These are phyloP conservation scores for Fusarium devonianum DNA, from an alignment of 2,329 filamentous ascomycete genomes.

Conservation along the genomic window DNA sequence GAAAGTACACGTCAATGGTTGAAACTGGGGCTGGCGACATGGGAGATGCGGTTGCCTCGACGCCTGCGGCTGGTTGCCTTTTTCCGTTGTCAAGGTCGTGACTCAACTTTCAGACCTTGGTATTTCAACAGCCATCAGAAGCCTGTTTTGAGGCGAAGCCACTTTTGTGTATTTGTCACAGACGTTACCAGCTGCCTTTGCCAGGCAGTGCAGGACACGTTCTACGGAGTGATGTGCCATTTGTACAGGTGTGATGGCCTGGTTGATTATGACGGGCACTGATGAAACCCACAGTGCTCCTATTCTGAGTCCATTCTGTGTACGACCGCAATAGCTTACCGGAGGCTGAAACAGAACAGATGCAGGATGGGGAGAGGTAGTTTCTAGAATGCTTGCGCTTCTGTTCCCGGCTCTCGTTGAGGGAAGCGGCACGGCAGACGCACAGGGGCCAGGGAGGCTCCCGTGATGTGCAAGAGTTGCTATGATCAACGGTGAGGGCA, in stretches of 20 bases:
- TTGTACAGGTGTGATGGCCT: too few relatives aligned
- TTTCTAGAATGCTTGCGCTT: slow-evolving; percentile 37
- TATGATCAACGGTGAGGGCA: slow-evolving; percentile 8
- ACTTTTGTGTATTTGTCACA: too few relatives aligned
- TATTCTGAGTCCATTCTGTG: too few relatives aligned
- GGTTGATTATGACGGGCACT: too few relatives aligned
- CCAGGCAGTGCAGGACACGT: slow-evolving; percentile 5
- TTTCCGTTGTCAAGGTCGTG: slow-evolving; percentile 2
- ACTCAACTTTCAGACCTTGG: too few relatives aligned
- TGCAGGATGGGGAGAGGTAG: slow-evolving; percentile 34
- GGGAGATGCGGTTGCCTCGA: slow-evolving; percentile 8
- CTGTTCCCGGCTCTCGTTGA: slow-evolving; percentile 4
- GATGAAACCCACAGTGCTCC: too few relatives aligned
- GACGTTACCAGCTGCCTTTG: slow-evolving; percentile 13
- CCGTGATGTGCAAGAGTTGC: slow-evolving; percentile 11
- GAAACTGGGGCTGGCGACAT: slow-evolving; percentile 24
- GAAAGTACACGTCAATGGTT: background rate
- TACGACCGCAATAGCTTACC: too few relatives aligned
- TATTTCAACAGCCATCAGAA: too few relatives aligned
- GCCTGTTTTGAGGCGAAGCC: too few relatives aligned
- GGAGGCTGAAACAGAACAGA: slow-evolving; percentile 20
- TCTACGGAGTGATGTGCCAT: slow-evolving; percentile 10
- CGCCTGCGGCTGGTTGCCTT: slow-evolving; percentile 14
- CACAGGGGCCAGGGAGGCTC: slow-evolving; percentile 18
- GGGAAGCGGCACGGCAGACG: slow-evolving; percentile 7